Conservation (phyloP, 768 basidiomycete genomes). For the Xerocomus brunneocitrinus region DNA sequence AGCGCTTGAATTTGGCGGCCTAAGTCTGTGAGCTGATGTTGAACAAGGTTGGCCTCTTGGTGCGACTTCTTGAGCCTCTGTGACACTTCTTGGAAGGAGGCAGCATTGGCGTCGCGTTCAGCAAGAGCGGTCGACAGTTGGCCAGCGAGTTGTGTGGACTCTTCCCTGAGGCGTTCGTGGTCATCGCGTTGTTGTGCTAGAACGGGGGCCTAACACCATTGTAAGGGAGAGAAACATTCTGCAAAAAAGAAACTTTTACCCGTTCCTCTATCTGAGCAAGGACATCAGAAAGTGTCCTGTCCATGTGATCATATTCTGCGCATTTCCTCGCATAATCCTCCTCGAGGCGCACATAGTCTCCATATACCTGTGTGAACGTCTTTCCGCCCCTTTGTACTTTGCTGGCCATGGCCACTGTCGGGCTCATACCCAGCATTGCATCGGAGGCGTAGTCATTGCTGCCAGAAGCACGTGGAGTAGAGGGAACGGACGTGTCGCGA, state of each 20-base stretch:
- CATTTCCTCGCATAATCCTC: conserved; percentile 75
- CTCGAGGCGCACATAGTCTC: conserved; percentile 83
- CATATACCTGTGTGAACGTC: conserved; percentile 92
- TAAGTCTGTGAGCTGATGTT: conserved; percentile 76
- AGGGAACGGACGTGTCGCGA: conserved; percentile 34
- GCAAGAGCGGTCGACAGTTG: conserved; percentile 72
- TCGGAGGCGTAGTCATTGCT: conserved; percentile 43
- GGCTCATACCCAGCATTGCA: conserved; percentile 69
- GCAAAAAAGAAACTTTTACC: conserved; percentile 35
- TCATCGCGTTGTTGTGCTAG: conserved; percentile 87
- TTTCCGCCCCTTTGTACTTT: conserved; percentile 77
- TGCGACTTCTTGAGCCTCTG: conserved; percentile 58
- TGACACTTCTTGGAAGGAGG: conserved; percentile 50
- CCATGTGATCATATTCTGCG: conserved; percentile 81
- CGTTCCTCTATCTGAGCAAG: conserved; percentile 89
- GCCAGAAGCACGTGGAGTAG: conserved; percentile 40
- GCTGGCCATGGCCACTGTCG: conserved; percentile 83
- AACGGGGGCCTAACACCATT: conserved; percentile 66
- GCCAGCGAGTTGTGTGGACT: conserved; percentile 73
- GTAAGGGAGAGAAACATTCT: not conserved
- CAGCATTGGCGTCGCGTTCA: conserved; percentile 66
- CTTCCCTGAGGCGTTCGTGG: conserved; percentile 77
- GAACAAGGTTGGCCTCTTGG: conserved; percentile 62
- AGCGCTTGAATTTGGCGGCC: conserved; percentile 81
- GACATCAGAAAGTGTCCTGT: conserved; percentile 71